Percentiles rank a stretch among this genome's conserved stretches.
phyloP scores from a whole-genome alignment of 345 rosid genomes.

The Rhodamnia argentea region DNA sequence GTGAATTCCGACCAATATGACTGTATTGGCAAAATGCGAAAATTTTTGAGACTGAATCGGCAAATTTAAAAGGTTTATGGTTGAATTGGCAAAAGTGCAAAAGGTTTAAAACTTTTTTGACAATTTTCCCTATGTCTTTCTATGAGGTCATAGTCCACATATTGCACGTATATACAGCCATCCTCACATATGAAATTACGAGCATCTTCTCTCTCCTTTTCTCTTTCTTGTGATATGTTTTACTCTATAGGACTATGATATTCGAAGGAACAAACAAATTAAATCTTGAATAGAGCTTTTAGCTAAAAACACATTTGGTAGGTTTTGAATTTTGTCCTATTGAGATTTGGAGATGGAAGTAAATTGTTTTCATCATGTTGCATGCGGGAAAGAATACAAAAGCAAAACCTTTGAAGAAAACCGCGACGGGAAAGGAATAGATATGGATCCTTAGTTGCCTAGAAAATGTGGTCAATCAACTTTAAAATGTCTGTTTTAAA shows the following conservation, averaged over 20 bases:
- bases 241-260: background rate
- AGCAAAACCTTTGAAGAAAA: background rate
- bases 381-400: background rate
- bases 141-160: background rate
- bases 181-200: background rate
- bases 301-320: background rate
- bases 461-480: background rate
- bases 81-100: too few relatives aligned
- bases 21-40: too few relatives aligned
- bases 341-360: background rate
- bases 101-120: too few relatives aligned
- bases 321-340: background rate
- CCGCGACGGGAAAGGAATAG: background rate
- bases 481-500: background rate
- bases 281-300: background rate
- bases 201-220: background rate
- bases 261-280: background rate
- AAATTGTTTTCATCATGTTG: background rate
- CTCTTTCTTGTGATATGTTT: background rate
- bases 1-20: too few relatives aligned
- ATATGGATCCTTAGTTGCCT: background rate
- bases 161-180: background rate
- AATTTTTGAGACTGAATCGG: too few relatives aligned
- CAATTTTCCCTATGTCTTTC: background rate
- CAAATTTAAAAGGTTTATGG: too few relatives aligned